Evolutionary conservation across 2,329 filamentous ascomycete genomes (phyloP), one percentile per base, ranked within the genome.

Genomic region (Cordyceps pruinosa): DNA sequence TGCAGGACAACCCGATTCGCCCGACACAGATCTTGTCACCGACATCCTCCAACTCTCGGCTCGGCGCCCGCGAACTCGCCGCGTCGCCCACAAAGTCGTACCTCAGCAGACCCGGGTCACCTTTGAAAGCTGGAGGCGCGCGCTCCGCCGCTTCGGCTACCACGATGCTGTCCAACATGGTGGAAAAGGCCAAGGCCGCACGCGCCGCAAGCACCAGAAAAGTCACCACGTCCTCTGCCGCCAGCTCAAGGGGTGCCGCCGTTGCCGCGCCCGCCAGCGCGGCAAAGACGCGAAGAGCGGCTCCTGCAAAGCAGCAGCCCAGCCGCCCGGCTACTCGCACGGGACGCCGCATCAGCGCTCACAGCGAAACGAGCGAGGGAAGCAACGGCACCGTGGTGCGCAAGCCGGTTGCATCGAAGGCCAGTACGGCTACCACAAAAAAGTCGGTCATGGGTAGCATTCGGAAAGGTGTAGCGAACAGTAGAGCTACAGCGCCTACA

Each of bases 31-130:
- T 95, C 37, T 77, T 96, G 3, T 96, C 91, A 1, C 90, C 90
- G 2, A 87, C 89, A 53, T 92, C 89, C 0, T 86, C 87, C 58
- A 96, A 96, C 67, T 88, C 88, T 6, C 84, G 89, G 52, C 79
- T 88, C 17, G 75, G 63, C 58, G 69, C 70, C 21, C 81, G 83
- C 49, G 74, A 70, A 62, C 70, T 75, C 9, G 72, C 75, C 2
- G 66, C 68, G 5, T 81, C 83, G n/a, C 79, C 82, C 15, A 70
- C 73, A 25, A 86, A 87, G 66, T 76, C 81, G 3, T 77, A 79
- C 57, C 75, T 85, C 39, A 75, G 81, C 2, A 80, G 82, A 25
- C 80, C 84, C 25, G 74, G 77, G 17, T 87, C 86, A 25, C 84
- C 86, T 1, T 66, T 82, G n/a, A 88, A 89, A 66, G 73, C 72